Conservation (phyloP, 2,329 filamentous ascomycete species). For the Rhinocladiella similis region DNA sequence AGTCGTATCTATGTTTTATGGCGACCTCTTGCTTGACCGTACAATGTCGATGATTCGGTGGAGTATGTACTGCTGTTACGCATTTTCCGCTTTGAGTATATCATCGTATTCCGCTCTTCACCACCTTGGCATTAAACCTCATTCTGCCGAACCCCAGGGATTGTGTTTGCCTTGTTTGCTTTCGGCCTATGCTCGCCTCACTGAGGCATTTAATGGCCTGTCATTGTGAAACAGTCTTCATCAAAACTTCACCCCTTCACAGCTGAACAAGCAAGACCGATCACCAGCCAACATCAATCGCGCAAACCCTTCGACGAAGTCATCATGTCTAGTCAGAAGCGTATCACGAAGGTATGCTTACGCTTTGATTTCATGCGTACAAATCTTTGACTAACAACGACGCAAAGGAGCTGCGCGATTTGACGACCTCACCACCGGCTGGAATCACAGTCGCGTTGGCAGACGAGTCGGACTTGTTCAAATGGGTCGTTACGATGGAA, state of each 20-base stretch:
- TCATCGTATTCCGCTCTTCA: too few species aligned
- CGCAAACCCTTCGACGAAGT: neutral
- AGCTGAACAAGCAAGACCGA: neutral
- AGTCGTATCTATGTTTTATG: too few species aligned
- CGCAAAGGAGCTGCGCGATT: slow-evolving; percentile 60
- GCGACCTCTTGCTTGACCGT: too few species aligned
- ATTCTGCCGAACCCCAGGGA: too few species aligned
- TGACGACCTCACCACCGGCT: slow-evolving; percentile 54
- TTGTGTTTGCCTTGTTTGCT: too few species aligned
- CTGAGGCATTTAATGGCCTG: neutral
- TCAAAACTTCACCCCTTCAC: neutral
- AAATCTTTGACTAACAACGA: slow-evolving; percentile 7
- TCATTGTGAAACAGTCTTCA: neutral
- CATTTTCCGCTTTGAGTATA: too few species aligned
- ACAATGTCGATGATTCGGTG: too few species aligned
- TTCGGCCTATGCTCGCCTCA: too few species aligned
- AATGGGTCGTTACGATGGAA: slow-evolving; percentile 68
- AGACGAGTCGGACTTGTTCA: slow-evolving; percentile 65
- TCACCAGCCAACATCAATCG: neutral
- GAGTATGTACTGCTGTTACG: too few species aligned
- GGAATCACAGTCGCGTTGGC: slow-evolving; percentile 59
- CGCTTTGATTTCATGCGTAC: neutral
- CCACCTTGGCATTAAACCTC: too few species aligned
- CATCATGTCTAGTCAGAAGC: slow-evolving; percentile 40
- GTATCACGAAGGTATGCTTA: slow-evolving; percentile 46